Base-by-base conservation (phyloP, 2,329 filamentous ascomycete species). In the Colletotrichum camelliae region DNA sequence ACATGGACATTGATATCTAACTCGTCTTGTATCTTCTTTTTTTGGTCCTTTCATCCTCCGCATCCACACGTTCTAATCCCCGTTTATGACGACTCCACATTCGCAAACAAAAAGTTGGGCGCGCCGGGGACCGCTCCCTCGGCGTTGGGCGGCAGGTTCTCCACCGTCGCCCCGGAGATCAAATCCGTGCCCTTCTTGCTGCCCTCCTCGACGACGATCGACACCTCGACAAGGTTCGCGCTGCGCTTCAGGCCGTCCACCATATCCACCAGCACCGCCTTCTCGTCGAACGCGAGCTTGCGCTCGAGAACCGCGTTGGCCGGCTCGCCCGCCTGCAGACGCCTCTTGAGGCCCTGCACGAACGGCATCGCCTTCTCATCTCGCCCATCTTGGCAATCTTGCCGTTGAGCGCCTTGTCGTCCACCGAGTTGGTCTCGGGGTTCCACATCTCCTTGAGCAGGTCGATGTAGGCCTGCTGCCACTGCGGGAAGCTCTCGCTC, bases 351-450 rank as follows among this genome's bases (percentile, higher is more conserved):
- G 8, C 84, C 87, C 87, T 98, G 96, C 66, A 98, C 93, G 82
- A 98, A 98, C 0, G 97, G 97, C 96, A 98, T 98, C 4, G 96
- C 96, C 87, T 97, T 97, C 92, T 99, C 90, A 96, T 95, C 86
- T 97, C 95, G 58, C 92, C 93, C 82, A 95, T 89, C 88, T 98
- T 98, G 79, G 92, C 92, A 74, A 98, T 93, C 82, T 93, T 91
- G 79, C 92, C 93, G 81, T 93, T 94, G 62, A 98, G 88, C 72
- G 91, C 92, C 88, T 97, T 98, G 83, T 97, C 95, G 82, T 98
- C 93, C 78, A 94, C 86, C 12, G 88, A 87, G 78, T 94, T 88
- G 78, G 87, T 91, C 77, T 81, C 83, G 21, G 89, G 84, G 76
- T 94, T 90, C 86, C 95, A 95, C 77, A 92, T 87, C 81, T 94